Evolutionary conservation across 2,329 filamentous ascomycete species (phyloP).

Genomic region (Zymoseptoria ardabiliae): DNA sequence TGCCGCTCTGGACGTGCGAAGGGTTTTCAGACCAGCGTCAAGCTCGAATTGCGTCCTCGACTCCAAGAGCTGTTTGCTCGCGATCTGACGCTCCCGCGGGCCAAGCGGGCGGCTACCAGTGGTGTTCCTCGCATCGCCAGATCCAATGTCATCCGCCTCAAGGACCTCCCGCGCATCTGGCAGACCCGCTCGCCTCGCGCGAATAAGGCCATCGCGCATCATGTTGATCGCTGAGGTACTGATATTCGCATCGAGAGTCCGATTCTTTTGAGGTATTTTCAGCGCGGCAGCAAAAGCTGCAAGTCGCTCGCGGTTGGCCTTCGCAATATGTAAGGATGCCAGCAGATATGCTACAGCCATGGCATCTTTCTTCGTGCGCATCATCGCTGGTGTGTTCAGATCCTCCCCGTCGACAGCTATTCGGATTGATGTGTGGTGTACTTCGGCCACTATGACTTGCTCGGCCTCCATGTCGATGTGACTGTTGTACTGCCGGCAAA

Average conservation of each 20-base stretch:
- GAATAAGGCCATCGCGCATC: conserved; percentile 32
- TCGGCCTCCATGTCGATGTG: conserved; percentile 20
- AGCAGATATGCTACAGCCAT: conserved; percentile 30
- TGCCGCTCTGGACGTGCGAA: conserved; percentile 28
- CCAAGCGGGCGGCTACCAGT: conserved; percentile 3
- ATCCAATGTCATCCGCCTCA: conserved; percentile 12
- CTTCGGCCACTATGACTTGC: neutral
- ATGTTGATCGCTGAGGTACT: conserved; percentile 27
- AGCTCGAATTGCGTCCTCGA: conserved; percentile 13
- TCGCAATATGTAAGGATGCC: conserved; percentile 31
- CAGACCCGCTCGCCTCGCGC: conserved; percentile 30
- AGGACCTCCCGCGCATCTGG: conserved; percentile 25
- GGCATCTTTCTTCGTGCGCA: conserved; percentile 30
- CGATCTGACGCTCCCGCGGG: neutral
- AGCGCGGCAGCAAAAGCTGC: conserved; percentile 29
- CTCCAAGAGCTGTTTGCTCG: conserved; percentile 10
- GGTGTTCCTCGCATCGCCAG: neutral
- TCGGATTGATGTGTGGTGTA: conserved; percentile 13
- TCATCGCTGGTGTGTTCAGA: conserved; percentile 25
- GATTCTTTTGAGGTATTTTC: conserved; percentile 22
- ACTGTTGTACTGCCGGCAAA: conserved; percentile 20
- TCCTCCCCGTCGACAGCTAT: conserved; percentile 25
- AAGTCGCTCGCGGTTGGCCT: conserved; percentile 28
- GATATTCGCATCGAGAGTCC: conserved; percentile 24
- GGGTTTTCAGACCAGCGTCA: conserved; percentile 11